These are phyloP conservation scores for Bretziella fagacearum DNA, from an alignment of 2,329 filamentous ascomycete species.

Conservation along the genomic window DNA sequence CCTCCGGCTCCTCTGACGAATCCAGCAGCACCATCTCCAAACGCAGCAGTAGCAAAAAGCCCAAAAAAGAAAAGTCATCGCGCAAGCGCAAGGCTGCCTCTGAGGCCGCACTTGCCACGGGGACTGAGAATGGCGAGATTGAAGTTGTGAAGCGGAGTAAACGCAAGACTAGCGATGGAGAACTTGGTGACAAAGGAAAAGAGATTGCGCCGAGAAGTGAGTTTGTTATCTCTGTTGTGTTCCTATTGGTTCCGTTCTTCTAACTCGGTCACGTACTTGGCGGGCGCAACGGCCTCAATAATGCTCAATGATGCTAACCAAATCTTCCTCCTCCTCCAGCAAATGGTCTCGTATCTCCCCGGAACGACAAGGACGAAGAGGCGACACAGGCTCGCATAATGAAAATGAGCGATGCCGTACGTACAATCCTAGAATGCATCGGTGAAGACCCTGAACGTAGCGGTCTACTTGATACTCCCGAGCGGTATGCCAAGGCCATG, in stretches of 20 bases:
- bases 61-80: constrained; percentile 13
- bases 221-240: too few relatives aligned
- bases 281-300: neutral
- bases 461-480: constrained; percentile 51
- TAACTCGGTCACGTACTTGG: too few relatives aligned
- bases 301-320: neutral
- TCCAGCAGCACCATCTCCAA: constrained; percentile 11
- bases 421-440: constrained; percentile 50
- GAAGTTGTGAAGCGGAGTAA: constrained; percentile 10
- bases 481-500: constrained; percentile 87
- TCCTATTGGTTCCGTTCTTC: too few relatives aligned
- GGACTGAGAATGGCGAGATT: constrained; percentile 21
- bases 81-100: constrained; percentile 23
- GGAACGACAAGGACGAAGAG: constrained; percentile 12
- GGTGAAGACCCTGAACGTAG: constrained; percentile 51
- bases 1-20: constrained; percentile 12
- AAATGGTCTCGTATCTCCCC: constrained; percentile 3
- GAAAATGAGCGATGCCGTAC: constrained; percentile 44
- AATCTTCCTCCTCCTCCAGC: neutral
- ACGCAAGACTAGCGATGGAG: constrained; percentile 2
- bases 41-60: constrained; percentile 8
- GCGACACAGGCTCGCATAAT: constrained; percentile 28
- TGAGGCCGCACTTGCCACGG: constrained; percentile 21
- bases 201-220: neutral
- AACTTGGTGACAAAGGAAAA: neutral